These are phyloP conservation scores for Colletotrichum orbiculare DNA, from an alignment of 2,329 filamentous ascomycete genomes.

Conservation along the genomic window DNA sequence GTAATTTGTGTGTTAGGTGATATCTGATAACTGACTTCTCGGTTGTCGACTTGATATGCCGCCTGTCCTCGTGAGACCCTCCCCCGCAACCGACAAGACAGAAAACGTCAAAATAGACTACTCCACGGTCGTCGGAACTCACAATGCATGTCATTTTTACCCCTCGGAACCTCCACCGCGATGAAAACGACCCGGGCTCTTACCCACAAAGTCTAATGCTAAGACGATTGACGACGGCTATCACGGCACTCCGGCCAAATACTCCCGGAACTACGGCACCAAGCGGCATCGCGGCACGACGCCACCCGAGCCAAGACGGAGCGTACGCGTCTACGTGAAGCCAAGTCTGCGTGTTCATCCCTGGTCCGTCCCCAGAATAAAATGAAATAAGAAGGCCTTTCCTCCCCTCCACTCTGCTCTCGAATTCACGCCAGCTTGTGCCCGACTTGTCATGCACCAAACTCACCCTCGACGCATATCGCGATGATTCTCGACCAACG, in stretches of 20 bases:
- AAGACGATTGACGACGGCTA: slow-evolving; percentile 19
- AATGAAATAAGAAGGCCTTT: not conserved
- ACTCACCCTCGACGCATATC: too few relatives aligned
- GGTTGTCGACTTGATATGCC: not conserved
- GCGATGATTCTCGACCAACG: too few relatives aligned
- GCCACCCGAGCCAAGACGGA: slow-evolving; percentile 25
- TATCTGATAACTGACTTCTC: not conserved
- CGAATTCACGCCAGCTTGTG: too few relatives aligned
- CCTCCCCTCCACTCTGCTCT: not conserved
- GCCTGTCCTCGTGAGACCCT: not conserved
- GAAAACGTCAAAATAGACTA: slow-evolving; percentile 19
- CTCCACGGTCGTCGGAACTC: not conserved
- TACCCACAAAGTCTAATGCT: slow-evolving; percentile 14
- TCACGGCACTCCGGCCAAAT: slow-evolving; percentile 15
- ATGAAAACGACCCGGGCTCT: slow-evolving; percentile 1
- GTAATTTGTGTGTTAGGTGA: not conserved
- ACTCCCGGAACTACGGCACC: slow-evolving; percentile 20
- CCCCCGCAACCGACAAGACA: slow-evolving; percentile 9
- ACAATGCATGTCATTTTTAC: slow-evolving; percentile 2
- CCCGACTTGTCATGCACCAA: too few relatives aligned
- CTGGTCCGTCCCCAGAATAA: slow-evolving; percentile 2
- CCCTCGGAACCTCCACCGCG: not conserved
- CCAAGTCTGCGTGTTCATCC: slow-evolving; percentile 7
- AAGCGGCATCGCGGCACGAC: slow-evolving; percentile 13
- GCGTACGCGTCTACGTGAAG: slow-evolving; percentile 15